These are phyloP conservation scores for Eutrema yunnanense DNA, from an alignment of 345 rosid genomes.

Conservation along the genomic window DNA sequence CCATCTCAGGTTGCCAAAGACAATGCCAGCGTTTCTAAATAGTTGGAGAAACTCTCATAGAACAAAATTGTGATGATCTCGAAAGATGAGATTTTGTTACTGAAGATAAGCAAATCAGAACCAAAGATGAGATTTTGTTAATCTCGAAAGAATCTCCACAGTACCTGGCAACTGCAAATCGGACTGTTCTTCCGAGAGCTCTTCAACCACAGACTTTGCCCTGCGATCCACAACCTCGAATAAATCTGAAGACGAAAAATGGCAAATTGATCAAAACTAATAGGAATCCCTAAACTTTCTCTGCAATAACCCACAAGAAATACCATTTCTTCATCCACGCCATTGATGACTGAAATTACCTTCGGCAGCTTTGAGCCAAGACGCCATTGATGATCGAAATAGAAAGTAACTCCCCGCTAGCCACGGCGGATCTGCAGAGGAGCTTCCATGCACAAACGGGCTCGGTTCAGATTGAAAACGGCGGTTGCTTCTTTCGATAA, in stretches of 20 bases:
- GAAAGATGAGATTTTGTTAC: not conserved
- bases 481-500: not conserved
- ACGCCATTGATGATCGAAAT: constrained; percentile 53
- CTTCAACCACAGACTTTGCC: constrained; percentile 91
- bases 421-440: constrained; percentile 17
- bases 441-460: constrained; percentile 42
- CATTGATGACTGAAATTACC: too few species aligned
- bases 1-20: not conserved
- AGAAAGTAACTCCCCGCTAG: constrained; percentile 23
- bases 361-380: constrained; percentile 90
- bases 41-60: not conserved
- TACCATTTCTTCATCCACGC: too few species aligned
- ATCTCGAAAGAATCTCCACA: not conserved
- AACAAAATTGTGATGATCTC: not conserved
- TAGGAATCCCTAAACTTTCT: too few species aligned
- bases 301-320: too few species aligned
- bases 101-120: not conserved
- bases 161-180: constrained; percentile 60
- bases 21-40: not conserved
- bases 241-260: constrained; percentile 46
- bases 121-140: not conserved
- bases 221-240: constrained; percentile 95
- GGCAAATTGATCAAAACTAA: not conserved
- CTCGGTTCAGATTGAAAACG: constrained; percentile 10
- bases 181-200: constrained; percentile 72